A percentile compares a stretch with the other conserved stretches of the same genome.
Evolutionary conservation across 768 basidiomycete species (phyloP).

Genomic region (Tylopilus sp.): DNA sequence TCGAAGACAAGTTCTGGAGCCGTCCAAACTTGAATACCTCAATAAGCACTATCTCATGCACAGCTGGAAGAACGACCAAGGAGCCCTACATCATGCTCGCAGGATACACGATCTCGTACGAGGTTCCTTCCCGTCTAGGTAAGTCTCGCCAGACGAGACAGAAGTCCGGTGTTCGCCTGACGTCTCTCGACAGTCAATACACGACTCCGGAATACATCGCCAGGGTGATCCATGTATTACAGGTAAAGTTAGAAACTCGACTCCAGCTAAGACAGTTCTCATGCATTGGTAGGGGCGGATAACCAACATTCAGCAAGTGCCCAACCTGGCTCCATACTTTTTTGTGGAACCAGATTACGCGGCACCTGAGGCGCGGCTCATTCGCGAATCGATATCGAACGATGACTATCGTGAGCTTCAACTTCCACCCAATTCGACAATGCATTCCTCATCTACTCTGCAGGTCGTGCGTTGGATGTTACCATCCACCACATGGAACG

Average conservation of each 20-base stretch:
- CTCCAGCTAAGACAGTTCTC: too few species aligned
- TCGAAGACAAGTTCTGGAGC: conserved; percentile 78
- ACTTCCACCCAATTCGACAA: neutral
- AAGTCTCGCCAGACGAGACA: neutral
- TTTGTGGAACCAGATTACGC: conserved; percentile 67
- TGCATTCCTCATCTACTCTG: neutral
- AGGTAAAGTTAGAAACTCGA: conserved; percentile 36
- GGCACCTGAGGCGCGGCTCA: conserved; percentile 50
- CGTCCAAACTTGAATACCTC: conserved; percentile 75
- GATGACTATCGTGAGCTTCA: conserved; percentile 44
- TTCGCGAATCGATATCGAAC: conserved; percentile 43
- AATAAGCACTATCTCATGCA: conserved; percentile 83
- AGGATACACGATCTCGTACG: conserved; percentile 53
- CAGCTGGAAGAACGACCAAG: conserved; percentile 47
- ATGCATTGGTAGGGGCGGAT: conserved; percentile 77
- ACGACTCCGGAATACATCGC: conserved; percentile 58
- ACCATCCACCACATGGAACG: conserved; percentile 3
- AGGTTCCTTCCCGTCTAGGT: conserved; percentile 60
- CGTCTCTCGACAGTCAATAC: conserved; percentile 36
- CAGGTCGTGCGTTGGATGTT: conserved; percentile 10
- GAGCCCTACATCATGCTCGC: conserved; percentile 50
- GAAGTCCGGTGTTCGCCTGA: neutral
- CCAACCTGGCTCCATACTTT: conserved; percentile 67
- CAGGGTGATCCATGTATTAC: conserved; percentile 57
- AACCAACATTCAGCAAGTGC: conserved; percentile 68